Base-by-base conservation (phyloP, 106 monocot species). In the Dendrobium officinale region DNA sequence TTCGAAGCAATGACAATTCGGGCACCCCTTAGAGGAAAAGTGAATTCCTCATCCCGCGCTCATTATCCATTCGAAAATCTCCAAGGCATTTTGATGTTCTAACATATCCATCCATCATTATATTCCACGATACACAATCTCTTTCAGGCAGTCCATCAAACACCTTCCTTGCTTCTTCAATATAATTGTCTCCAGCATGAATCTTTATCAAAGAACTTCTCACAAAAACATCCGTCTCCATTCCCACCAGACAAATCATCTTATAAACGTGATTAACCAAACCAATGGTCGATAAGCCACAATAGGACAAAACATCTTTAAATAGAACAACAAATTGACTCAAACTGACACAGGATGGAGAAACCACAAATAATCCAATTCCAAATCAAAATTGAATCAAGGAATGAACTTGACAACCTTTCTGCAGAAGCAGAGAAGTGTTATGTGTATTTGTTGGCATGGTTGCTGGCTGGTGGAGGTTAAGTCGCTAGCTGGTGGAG, bases 71-170 rank as follows among this genome's bases (percentile, higher is more conserved):
- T 47, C 40, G 44, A 99, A 99, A 11, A 99, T 47, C 26, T 24
- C 64, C 48, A 91, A 45, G 17, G 91, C 89, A 26, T 88, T 82
- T 26, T 43, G 17, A 0, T 51, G 49, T 77, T 49, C 79, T 89
- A 20, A 84, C 82, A 86, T 90, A 95, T 59, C 90, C 91, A 82
- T 93, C 87, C 54, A 99, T 87, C 92, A 99, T 95, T 19, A 91
- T 91, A 86, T 99, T 95, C 93, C 98, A 99, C 78, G 87, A 58
- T 17, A 99, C 87, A 74, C 83, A 91, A 77, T 99, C 95, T 83
- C 85, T 88, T 0, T 84, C 84, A 41, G 85, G 81, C 86, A 95
- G 89, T 85, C 68, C 19, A 70, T 98, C 92, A 77, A 99, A 99
- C 91, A 91, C 80, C 75, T 86, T 73, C 31, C 98, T 83, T 17